Evolutionary conservation across 495 filamentous ascomycete genomes (phyloP), one percentile per base, ranked within the genome.

Genomic region (Tuber umbilicatum): DNA sequence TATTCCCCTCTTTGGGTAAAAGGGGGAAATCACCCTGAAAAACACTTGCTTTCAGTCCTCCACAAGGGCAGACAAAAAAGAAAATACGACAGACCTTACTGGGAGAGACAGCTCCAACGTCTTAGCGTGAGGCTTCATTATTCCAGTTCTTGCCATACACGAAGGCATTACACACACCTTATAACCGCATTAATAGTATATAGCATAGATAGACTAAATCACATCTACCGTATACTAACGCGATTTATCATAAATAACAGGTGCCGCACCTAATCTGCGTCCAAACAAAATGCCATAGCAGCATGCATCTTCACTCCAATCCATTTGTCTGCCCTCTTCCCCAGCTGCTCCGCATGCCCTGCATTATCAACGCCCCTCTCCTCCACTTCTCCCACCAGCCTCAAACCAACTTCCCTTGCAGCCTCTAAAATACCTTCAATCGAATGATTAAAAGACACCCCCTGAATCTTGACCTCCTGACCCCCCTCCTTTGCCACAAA

Each of bases 251-350:
- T 64, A 64, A 64, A 5, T 64, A 64, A 5, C 31, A 35, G 55
- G 55, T 35, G 16, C 19, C 55, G 55, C 7, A 17, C 43, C 69
- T 27, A 42, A n/a, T 43, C 41, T 43, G 43, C 21, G 27, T 70
- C 85, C 85, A 75, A 90, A 85, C 80, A 89, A 84, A 70, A 89
- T 76, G 38, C 87, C 90, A 86, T 89, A 89, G 89, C 90, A 91
- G 64, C 67, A 71, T 78, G 76, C 72, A 91, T 89, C 74, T 83
- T 88, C 41, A 88, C 77, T 10, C 90, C 90, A 81, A 91, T 84
- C 90, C 91, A 93, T 76, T 92, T 92, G 82, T 78, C 84, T 55
- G 88, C 90, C 76, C 91, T 88, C 71, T 82, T 77, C 6, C 90
- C 89, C 50, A 92, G 81, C 67, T 69, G 77, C 70, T 38, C 47